Conservation (phyloP, 371 early-diverging fungal species). For the Mucor sp. region DNA sequence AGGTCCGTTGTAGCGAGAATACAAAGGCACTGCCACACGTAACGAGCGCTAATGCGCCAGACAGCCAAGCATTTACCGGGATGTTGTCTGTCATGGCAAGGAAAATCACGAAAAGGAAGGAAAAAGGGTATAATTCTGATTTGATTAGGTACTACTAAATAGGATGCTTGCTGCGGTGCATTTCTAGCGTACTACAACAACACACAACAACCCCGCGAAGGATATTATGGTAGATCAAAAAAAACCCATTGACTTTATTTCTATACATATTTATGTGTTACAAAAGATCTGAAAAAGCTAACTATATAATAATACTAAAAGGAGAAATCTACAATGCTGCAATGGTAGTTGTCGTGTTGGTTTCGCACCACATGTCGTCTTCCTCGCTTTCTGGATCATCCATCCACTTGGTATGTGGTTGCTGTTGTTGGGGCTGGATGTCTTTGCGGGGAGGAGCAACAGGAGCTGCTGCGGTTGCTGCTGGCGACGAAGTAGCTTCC, state of each 20-base stretch:
- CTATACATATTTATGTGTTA: too few species aligned
- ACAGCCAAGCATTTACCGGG: constrained; percentile 6
- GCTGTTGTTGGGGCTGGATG: not conserved
- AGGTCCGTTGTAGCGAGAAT: constrained; percentile 23
- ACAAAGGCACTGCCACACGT: constrained; percentile 24
- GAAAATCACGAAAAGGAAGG: not conserved
- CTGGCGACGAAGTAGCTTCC: not conserved
- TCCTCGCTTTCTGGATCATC: constrained; percentile 38
- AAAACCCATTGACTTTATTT: too few species aligned
- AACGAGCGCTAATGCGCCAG: constrained; percentile 12
- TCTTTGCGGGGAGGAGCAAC: constrained; percentile 19
- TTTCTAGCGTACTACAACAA: too few species aligned
- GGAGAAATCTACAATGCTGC: not conserved
- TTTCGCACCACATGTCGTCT: constrained; percentile 17
- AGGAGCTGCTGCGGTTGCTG: not conserved
- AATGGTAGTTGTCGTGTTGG: not conserved
- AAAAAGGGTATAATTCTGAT: not conserved
- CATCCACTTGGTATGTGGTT: constrained; percentile 36
- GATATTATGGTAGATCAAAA: too few species aligned
- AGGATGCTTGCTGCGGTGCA: not conserved
- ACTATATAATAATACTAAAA: not conserved
- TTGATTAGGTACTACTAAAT: not conserved
- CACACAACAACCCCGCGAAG: too few species aligned
- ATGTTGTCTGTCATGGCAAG: constrained; percentile 6
- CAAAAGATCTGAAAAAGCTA: too few species aligned